These are phyloP conservation scores for Fragaria iinumae DNA, from an alignment of 306 rosid species.

Conservation along the genomic window DNA sequence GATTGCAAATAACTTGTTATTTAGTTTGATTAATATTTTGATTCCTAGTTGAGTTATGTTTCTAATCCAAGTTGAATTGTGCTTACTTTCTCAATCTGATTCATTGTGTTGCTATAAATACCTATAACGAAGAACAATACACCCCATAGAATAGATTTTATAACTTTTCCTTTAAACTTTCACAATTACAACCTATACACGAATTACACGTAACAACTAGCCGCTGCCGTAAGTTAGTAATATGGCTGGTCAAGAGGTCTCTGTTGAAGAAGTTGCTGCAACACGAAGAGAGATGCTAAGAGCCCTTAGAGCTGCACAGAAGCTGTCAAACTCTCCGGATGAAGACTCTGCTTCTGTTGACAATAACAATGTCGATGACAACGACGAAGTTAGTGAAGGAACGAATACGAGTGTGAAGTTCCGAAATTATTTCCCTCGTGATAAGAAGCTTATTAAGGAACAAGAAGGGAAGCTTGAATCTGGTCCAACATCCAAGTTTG, in stretches of 20 bases:
- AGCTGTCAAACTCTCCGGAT: slow-evolving; percentile 56
- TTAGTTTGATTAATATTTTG: background rate
- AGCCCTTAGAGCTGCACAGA: slow-evolving; percentile 77
- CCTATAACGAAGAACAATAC: background rate
- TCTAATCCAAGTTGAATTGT: background rate
- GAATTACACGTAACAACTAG: background rate
- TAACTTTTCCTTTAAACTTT: background rate
- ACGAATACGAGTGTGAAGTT: slow-evolving; percentile 60
- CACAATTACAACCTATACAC: too few relatives aligned
- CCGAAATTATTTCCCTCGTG: slow-evolving; percentile 91
- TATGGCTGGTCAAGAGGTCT: slow-evolving; percentile 26
- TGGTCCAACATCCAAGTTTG: slow-evolving; percentile 83
- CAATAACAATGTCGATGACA: slow-evolving; percentile 26
- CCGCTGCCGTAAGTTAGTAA: too few relatives aligned
- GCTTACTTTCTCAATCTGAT: background rate
- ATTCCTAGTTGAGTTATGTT: background rate
- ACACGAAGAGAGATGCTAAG: slow-evolving; percentile 72
- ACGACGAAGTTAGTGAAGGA: slow-evolving; percentile 28
- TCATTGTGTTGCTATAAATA: background rate
- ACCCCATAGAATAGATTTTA: background rate
- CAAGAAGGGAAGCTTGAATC: slow-evolving; percentile 64
- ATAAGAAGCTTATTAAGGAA: slow-evolving; percentile 49
- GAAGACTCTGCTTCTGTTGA: slow-evolving; percentile 24
- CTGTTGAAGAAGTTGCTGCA: slow-evolving; percentile 61
- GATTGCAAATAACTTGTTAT: too few relatives aligned